These are phyloP conservation scores for Aschersonia sp. DNA, from an alignment of 2,329 filamentous ascomycete genomes.

Conservation along the genomic window DNA sequence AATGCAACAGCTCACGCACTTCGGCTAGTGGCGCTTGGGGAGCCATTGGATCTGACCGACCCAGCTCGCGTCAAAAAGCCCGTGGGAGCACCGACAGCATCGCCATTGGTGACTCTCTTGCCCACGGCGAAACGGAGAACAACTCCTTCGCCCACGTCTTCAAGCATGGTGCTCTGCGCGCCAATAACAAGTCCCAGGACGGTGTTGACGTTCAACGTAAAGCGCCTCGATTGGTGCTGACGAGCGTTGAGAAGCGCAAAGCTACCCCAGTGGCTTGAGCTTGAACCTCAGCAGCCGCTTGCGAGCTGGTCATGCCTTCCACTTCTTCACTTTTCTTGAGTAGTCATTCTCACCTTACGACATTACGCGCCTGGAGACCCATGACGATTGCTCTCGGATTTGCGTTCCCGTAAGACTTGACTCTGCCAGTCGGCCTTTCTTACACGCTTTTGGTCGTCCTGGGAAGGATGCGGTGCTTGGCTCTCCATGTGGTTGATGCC, in stretches of 20 bases:
- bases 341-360: conserved; percentile 12
- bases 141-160: conserved; percentile 54
- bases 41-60: conserved; percentile 78
- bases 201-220: conserved; percentile 53
- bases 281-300: not conserved
- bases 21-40: conserved; percentile 59
- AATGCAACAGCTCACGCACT: conserved; percentile 59
- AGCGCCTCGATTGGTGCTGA: conserved; percentile 75
- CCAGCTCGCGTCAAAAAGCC: conserved; percentile 53
- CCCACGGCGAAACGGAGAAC: conserved; percentile 30
- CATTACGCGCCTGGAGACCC: conserved; percentile 22
- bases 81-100: conserved; percentile 50
- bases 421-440: conserved; percentile 2
- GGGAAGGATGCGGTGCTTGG: not conserved
- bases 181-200: conserved; percentile 34
- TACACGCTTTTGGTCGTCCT: conserved; percentile 1
- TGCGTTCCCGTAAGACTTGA: conserved; percentile 1
- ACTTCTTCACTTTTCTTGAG: conserved; percentile 9
- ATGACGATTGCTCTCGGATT: conserved; percentile 17
- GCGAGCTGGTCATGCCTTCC: conserved; percentile 1
- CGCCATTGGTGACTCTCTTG: conserved; percentile 34
- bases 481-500: not conserved
- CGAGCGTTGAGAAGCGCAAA: conserved; percentile 83
- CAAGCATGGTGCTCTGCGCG: conserved; percentile 40
- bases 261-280: conserved; percentile 11